A percentile compares a stretch with the other conserved stretches of the same genome.
These are phyloP conservation scores for Zizania latifolia DNA, from an alignment of 176 grass and related monocot genomes.

Conservation along the genomic window DNA sequence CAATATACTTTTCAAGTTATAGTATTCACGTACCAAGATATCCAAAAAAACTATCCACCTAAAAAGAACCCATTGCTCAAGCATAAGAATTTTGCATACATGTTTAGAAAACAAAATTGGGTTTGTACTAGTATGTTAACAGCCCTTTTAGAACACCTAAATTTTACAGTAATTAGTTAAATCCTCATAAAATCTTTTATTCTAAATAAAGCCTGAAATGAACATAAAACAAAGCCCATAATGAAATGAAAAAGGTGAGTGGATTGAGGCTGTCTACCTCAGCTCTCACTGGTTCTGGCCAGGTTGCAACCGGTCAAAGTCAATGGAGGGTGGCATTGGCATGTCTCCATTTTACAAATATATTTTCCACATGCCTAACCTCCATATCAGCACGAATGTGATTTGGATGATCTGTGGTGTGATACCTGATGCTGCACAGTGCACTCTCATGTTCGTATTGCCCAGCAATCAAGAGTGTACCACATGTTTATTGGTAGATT, in stretches of 20 bases:
- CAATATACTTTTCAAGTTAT: too few relatives aligned
- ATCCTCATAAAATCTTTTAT: too few relatives aligned
- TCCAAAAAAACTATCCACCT: too few relatives aligned
- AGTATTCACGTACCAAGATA: too few relatives aligned
- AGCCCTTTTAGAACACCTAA: too few relatives aligned
- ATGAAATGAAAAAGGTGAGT: neutral
- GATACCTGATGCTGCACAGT: slow-evolving; percentile 6
- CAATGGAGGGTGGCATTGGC: slow-evolving; percentile 3
- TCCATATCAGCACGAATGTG: neutral
- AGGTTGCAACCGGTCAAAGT: slow-evolving; percentile 26
- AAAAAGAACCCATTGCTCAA: too few relatives aligned
- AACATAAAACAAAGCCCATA: too few relatives aligned
- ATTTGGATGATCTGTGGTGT: neutral
- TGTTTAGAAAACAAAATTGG: too few relatives aligned
- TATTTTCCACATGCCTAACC: slow-evolving; percentile 31
- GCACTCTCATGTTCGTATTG: neutral
- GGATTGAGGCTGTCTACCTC: neutral
- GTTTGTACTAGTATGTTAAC: too few relatives aligned
- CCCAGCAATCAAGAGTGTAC: neutral
- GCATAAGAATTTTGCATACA: too few relatives aligned
- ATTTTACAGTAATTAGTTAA: too few relatives aligned
- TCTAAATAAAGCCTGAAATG: too few relatives aligned
- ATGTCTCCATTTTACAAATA: slow-evolving; percentile 35
- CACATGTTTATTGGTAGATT: neutral
- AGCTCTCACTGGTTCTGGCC: neutral